phyloP scores from a whole-genome alignment of 148 eudicot species.

The Euryodendron excelsum region DNA sequence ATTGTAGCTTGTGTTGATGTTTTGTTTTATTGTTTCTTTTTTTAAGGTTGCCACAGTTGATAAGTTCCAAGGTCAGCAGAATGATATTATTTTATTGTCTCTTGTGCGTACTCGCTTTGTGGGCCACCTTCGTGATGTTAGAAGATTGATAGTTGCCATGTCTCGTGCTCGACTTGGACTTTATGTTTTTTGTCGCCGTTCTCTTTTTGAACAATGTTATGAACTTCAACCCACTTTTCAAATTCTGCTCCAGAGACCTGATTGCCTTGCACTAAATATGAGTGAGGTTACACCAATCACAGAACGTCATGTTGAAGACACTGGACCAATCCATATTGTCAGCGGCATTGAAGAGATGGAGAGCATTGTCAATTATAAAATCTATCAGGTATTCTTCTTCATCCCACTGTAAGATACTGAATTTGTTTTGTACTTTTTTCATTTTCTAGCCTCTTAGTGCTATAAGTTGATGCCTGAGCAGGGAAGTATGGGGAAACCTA shows the following conservation, averaged over 20 bases:
- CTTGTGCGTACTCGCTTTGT: slow-evolving; percentile 96
- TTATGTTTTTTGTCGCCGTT: slow-evolving; percentile 87
- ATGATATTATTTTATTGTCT: slow-evolving; percentile 81
- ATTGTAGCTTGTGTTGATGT: neutral
- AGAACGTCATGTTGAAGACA: slow-evolving; percentile 70
- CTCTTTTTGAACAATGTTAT: slow-evolving; percentile 90
- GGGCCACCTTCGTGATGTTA: slow-evolving; percentile 97
- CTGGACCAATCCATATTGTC: slow-evolving; percentile 60
- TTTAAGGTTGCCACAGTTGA: slow-evolving; percentile 98
- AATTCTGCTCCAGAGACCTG: slow-evolving; percentile 78
- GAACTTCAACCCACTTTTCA: slow-evolving; percentile 92
- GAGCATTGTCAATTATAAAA: slow-evolving; percentile 61
- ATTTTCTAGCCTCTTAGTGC: neutral
- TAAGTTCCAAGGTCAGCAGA: slow-evolving; percentile 99
- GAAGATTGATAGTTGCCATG: slow-evolving; percentile 97
- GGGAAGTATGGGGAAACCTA: neutral
- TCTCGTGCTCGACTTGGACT: slow-evolving; percentile 98
- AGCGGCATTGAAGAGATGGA: slow-evolving; percentile 79
- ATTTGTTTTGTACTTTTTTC: neutral
- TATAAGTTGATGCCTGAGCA: neutral
- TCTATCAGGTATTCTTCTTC: slow-evolving; percentile 44
- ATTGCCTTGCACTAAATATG: slow-evolving; percentile 70
- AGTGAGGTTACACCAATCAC: slow-evolving; percentile 55
- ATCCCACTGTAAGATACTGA: neutral
- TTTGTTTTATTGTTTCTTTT: slow-evolving; percentile 6